Evolutionary conservation across 2,329 filamentous ascomycete genomes (phyloP).

Genomic region (Paecilomyces sp.): DNA sequence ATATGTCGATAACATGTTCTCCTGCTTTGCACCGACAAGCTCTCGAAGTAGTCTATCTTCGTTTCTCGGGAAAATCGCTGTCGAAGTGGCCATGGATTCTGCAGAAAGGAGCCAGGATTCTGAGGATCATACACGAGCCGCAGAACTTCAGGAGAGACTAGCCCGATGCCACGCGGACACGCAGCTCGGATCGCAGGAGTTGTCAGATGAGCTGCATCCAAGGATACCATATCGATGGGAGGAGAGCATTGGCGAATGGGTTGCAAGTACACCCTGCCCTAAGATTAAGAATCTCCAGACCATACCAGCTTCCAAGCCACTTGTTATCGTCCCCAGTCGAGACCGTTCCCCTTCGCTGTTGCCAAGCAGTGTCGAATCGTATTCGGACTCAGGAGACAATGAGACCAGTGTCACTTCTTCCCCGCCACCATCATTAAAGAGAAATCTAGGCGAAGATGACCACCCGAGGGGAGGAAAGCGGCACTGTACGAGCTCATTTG

Average conservation of each 20-base stretch:
- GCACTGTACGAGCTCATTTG: background rate
- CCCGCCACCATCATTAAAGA: constrained; percentile 17
- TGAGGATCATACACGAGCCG: constrained; percentile 32
- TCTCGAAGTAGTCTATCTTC: constrained; percentile 15
- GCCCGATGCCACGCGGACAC: constrained; percentile 12
- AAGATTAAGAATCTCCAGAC: constrained; percentile 13
- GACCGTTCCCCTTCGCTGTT: constrained; percentile 12
- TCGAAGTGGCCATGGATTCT: constrained; percentile 34
- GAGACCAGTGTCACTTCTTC: constrained; percentile 23
- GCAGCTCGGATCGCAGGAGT: constrained; percentile 1
- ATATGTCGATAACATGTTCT: constrained; percentile 20
- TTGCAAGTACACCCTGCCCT: constrained; percentile 40
- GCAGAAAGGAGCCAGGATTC: constrained; percentile 30
- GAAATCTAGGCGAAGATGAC: background rate
- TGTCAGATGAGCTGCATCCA: constrained; percentile 11
- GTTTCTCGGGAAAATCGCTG: constrained; percentile 27
- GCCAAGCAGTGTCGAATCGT: constrained; percentile 15
- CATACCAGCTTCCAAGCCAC: constrained; percentile 4
- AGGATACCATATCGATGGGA: constrained; percentile 43
- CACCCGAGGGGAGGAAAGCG: background rate
- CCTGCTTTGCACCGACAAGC: constrained; percentile 14
- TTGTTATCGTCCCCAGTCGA: constrained; percentile 4
- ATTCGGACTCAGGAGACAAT: constrained; percentile 10
- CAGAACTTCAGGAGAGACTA: constrained; percentile 28
- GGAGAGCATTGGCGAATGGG: constrained; percentile 52